Conservation (phyloP, 345 rosid genomes). For the Excoecaria cochinchinensis region DNA sequence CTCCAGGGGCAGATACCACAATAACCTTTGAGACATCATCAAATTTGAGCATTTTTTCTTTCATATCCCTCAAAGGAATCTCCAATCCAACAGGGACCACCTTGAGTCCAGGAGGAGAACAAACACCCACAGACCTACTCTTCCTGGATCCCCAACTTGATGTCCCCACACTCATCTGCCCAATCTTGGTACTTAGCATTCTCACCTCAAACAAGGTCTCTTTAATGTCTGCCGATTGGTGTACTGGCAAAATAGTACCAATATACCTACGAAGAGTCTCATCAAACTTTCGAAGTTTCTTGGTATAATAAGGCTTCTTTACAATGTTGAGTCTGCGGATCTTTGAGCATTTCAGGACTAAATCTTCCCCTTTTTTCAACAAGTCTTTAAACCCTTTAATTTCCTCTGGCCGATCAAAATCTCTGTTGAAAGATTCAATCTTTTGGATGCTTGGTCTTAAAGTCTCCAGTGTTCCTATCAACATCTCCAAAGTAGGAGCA, state of each 20-base stretch:
- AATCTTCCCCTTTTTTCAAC: neutral
- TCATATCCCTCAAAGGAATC: conserved; percentile 24
- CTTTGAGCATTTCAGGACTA: conserved; percentile 11
- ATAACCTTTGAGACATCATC: conserved; percentile 9
- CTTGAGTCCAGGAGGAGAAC: conserved; percentile 22
- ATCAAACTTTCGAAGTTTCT: conserved; percentile 19
- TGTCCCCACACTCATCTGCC: neutral
- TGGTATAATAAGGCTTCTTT: conserved; percentile 7
- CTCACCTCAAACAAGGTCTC: conserved; percentile 12
- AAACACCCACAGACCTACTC: conserved; percentile 8
- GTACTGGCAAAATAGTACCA: neutral
- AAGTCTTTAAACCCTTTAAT: neutral
- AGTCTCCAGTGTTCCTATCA: neutral
- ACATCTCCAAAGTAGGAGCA: neutral
- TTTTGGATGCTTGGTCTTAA: conserved; percentile 4
- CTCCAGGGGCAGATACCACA: conserved; percentile 31
- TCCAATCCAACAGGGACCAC: conserved; percentile 27
- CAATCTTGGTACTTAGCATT: neutral
- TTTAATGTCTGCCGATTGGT: neutral
- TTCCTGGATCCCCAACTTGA: neutral
- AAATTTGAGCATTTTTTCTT: conserved; percentile 12
- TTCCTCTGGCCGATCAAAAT: conserved; percentile 14
- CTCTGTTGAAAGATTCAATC: conserved; percentile 5
- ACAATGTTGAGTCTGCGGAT: neutral
- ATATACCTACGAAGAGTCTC: conserved; percentile 2